Evolutionary conservation across 352 stramenopile genomes (phyloP).

Genomic region (Pythium biforme): DNA sequence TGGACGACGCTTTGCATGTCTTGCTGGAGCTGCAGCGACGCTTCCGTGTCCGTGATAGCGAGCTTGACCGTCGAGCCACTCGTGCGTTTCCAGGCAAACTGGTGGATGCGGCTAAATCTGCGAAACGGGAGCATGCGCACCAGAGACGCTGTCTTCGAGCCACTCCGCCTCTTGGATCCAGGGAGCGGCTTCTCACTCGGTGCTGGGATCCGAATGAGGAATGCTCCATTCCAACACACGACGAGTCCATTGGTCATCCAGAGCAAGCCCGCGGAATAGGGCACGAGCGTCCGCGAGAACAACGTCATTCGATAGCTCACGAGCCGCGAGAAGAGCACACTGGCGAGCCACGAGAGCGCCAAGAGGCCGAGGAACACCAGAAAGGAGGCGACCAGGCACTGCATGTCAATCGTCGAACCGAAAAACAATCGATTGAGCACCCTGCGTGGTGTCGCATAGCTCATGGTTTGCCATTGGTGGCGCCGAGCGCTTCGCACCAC

Average conservation of each 20-base stretch:
- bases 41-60: slow-evolving; percentile 2
- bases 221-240: slow-evolving; percentile 3
- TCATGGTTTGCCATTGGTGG: slow-evolving; percentile 1
- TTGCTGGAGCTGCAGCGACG: slow-evolving; percentile 5
- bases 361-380: not conserved
- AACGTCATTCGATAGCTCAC: not conserved
- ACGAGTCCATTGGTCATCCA: slow-evolving; percentile 10
- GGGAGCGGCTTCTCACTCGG: not conserved
- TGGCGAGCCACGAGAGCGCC: not conserved
- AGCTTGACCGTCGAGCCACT: not conserved
- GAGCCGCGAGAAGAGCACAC: not conserved
- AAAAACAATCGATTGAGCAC: not conserved
- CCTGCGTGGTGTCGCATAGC: not conserved
- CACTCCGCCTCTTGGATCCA: no score
- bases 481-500: not conserved
- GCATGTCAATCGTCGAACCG: not conserved
- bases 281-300: slow-evolving; percentile 5
- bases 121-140: not conserved
- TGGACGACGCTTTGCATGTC: slow-evolving; percentile 8
- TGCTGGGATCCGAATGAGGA: not conserved
- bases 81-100: not conserved
- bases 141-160: not conserved
- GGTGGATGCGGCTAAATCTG: not conserved
- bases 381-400: not conserved
- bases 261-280: slow-evolving; percentile 9